Evolutionary conservation across 768 basidiomycete species (phyloP).

Genomic region (Tricholoma hemisulphureum): DNA sequence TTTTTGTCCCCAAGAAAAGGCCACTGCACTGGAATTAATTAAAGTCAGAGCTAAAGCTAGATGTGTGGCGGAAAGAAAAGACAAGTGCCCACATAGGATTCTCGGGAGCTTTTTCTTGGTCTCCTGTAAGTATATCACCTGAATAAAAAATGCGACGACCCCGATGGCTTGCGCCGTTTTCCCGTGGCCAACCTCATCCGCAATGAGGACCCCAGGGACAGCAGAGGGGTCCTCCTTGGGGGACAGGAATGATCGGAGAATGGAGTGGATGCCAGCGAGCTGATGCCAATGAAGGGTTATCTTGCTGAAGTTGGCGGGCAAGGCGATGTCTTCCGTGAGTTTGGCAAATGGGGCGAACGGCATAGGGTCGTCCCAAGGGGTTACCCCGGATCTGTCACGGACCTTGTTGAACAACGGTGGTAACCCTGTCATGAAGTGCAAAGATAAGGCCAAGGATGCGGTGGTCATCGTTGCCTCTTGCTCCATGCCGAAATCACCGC

Average conservation of each 20-base stretch:
- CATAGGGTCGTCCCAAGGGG: slow-evolving; percentile 15
- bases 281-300: slow-evolving; percentile 27
- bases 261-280: slow-evolving; percentile 20
- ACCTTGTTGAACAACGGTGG: slow-evolving; percentile 22
- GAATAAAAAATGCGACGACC: slow-evolving; percentile 19
- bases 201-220: slow-evolving; percentile 18
- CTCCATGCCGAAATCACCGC: slow-evolving; percentile 8
- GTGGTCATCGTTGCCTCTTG: slow-evolving; percentile 4
- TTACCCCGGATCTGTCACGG: slow-evolving; percentile 17
- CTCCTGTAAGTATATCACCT: slow-evolving; percentile 6
- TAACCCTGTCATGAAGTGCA: slow-evolving; percentile 18
- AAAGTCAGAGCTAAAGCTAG: not conserved
- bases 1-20: slow-evolving; percentile 1
- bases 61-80: not conserved
- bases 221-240: not conserved
- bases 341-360: not conserved
- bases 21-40: not conserved
- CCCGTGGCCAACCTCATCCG: slow-evolving; percentile 32
- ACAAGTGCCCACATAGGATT: slow-evolving; percentile 6
- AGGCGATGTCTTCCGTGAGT: no score
- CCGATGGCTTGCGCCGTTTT: slow-evolving; percentile 27
- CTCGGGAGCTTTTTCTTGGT: not conserved
- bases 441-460: slow-evolving; percentile 5
- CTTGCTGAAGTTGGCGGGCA: not conserved
- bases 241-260: slow-evolving; percentile 16